Base-by-base conservation (phyloP, 352 stramenopile genomes). In the Pythium insidiosum region DNA sequence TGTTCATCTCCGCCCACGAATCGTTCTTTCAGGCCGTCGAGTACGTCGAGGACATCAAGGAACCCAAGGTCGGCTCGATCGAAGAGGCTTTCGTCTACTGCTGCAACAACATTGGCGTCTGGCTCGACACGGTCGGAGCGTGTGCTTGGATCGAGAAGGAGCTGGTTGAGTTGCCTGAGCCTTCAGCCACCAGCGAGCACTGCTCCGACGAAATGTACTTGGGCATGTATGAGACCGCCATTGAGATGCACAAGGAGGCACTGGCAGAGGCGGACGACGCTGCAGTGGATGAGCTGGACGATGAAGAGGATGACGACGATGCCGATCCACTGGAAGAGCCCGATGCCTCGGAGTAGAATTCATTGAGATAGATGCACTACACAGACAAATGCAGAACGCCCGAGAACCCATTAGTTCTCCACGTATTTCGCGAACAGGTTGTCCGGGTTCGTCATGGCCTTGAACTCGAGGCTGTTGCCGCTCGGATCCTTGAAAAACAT, bases 401-500 rank as follows among this genome's bases (percentile, higher is more conserved):
- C n/a, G n/a, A n/a, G n/a, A n/a, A n/a, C n/a, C n/a, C n/a, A n/a
- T 64, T 69, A 87, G 26, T 84, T 61, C 56, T 92, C 79, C 19
- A 87, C 73, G 53, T 98, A 99, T 64, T 98, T 99, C n/a, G 91
- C 90, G 68, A 99, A 99, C 13, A 99, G 65, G 63, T 98, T 98
- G 38, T 96, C 83, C 16, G 86, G 78, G 28, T 88, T 97, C 6
- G 90, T 97, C 95, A 99, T 99, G 39, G 93, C 91, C 63, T 99
- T 99, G 70, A 99, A 99, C 71, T 99, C 96, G 7, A 99, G 77
- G 66, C 97, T 98, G 66, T 99, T 99, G 46, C 89, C 90, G 49
- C 76, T 96, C 12, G 94, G 94, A 56, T 96, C 88, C 60, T 99
- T 99, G 72, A 99, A 99, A 66, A 99, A 99, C 96, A 99, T 99